Base-by-base conservation (phyloP, 371 early-diverging fungal species). In the Rhizomucor pusillus region DNA sequence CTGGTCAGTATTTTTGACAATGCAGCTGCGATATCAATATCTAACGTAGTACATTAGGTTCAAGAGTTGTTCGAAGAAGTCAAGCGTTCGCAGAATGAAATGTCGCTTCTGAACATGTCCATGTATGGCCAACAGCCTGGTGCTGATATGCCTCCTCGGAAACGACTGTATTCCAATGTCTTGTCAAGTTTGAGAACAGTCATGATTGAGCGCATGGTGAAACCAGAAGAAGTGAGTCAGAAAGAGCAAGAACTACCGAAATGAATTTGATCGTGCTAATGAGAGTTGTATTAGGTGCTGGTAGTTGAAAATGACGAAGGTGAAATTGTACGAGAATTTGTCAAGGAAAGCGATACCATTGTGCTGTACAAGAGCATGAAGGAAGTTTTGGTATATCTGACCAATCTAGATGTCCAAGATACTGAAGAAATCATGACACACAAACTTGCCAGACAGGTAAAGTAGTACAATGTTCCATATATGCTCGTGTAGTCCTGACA, bases 301-400 rank as follows among this genome's bases (percentile, higher is more conserved):
- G 87, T 99, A 45, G 94, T 97, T n/a, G 96, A 99, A 70, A 98
- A 99, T 76, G 99, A 99, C 53, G 97, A 99, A 69, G 99, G 99
- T 44, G 99, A 99, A 77, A 94, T 99, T 71, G 97, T 99, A 11
- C 89, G 98, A 57, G 99, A 99, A 75, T 90, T 90, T 47, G 80
- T 99, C 62, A 95, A 97, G 70, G 99, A 99, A 72, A 96, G 95
- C 52, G 99, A 99, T 69, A 97, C 99, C 22, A 95, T 99, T 65
- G 88, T 90, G 5, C 77, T 99, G 36, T 99, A 98, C 85, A 98
- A 97, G 79, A 92, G 93, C 58, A 98, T 99, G 96, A 91, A 94
- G 50, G 96, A 98, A 75, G 93, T 90, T n/a, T 80, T 99, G 46
- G 95, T 98, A 14, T 97, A 94, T 66, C 73, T 99, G 66, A 97